phyloP scores from a whole-genome alignment of 495 filamentous ascomycete genomes.

The Viridothelium virens region DNA sequence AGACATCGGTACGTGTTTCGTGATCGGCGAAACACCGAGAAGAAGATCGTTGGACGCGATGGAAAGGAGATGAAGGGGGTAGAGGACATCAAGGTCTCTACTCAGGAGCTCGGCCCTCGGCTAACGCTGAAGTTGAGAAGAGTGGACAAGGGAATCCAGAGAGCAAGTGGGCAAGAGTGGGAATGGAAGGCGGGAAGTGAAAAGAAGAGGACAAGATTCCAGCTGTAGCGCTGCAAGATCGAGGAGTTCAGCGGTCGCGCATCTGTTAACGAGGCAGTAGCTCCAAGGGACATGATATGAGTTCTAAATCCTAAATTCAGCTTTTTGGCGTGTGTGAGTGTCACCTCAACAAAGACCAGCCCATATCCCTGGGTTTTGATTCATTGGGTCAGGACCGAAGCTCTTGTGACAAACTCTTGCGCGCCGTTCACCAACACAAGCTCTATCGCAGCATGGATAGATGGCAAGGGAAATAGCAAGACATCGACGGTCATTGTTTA shows the following conservation, averaged over 20 bases:
- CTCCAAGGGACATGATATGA: not conserved
- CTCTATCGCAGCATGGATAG: no score
- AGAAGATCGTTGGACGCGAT: slow-evolving; percentile 72
- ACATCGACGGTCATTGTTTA: no score
- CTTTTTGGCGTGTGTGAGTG: no score
- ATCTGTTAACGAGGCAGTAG: not conserved
- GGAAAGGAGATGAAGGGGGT: slow-evolving; percentile 80
- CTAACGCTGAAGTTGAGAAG: slow-evolving; percentile 84
- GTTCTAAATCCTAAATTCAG: not conserved
- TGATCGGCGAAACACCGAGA: slow-evolving; percentile 76
- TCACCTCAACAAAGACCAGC: no score
- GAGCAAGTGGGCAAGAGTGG: slow-evolving; percentile 79
- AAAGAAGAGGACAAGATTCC: slow-evolving; percentile 81
- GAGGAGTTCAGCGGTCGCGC: not conserved
- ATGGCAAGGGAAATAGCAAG: no score
- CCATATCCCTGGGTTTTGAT: no score
- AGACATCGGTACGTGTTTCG: slow-evolving; percentile 88
- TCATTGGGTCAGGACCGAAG: no score
- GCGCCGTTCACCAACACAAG: no score
- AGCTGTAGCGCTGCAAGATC: not conserved
- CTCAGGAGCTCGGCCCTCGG: slow-evolving; percentile 78
- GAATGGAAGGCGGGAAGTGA: slow-evolving; percentile 92
- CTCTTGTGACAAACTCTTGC: no score
- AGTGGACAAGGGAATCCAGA: slow-evolving; percentile 82
- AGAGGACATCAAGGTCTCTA: slow-evolving; percentile 70